Conservation (phyloP, 495 filamentous ascomycete species). For the Penicillium salamii region DNA sequence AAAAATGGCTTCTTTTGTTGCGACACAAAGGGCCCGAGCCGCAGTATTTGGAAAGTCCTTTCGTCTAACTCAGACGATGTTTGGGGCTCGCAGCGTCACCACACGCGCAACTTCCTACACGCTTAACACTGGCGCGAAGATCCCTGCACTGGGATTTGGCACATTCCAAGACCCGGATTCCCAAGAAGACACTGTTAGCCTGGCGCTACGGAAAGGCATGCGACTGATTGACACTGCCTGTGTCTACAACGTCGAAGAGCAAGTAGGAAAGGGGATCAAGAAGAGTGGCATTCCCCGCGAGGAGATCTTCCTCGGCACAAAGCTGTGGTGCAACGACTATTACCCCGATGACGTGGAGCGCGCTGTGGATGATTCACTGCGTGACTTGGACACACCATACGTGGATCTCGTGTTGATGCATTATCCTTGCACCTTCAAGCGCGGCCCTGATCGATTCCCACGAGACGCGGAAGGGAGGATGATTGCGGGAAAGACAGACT, state of each 20-base stretch:
- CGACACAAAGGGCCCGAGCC: no score
- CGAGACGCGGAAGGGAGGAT: not conserved
- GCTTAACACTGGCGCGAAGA: constrained; percentile 2
- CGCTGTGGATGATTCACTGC: constrained; percentile 56
- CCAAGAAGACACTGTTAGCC: constrained; percentile 39
- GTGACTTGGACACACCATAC: constrained; percentile 58
- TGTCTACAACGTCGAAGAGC: constrained; percentile 29
- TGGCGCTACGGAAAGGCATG: constrained; percentile 49
- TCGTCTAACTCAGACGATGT: no score
- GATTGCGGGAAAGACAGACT: not conserved
- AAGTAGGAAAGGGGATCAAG: constrained; percentile 53
- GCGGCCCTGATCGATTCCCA: constrained; percentile 34
- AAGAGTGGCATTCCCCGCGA: constrained; percentile 42
- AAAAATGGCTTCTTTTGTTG: no score
- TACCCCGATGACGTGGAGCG: constrained; percentile 55
- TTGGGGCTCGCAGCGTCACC: no score
- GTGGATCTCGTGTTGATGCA: constrained; percentile 70
- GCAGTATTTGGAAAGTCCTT: no score
- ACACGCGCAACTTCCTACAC: constrained; percentile 1
- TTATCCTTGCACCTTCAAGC: constrained; percentile 51
- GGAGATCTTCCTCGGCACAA: constrained; percentile 36
- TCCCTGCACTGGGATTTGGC: not conserved
- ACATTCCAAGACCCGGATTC: constrained; percentile 44
- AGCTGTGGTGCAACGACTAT: constrained; percentile 67
- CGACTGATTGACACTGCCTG: constrained; percentile 56